Evolutionary conservation across 2,329 filamentous ascomycete genomes (phyloP).

Genomic region (Scedosporium minutisporum): DNA sequence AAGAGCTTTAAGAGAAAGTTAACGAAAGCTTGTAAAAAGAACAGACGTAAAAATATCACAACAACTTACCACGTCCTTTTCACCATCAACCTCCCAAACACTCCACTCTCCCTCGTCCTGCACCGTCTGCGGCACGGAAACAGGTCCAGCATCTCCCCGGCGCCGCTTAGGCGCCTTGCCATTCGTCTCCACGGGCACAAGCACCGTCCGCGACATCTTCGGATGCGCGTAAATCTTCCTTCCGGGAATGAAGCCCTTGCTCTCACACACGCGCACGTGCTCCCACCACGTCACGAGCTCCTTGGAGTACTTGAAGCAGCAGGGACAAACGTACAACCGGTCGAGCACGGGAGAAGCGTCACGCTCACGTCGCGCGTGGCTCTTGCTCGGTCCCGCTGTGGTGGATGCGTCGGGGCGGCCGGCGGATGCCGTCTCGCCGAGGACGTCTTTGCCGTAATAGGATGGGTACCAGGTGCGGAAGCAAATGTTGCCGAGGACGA

Average conservation of each 20-base stretch:
- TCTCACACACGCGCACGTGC: slow-evolving; percentile 49
- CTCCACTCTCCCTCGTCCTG: slow-evolving; percentile 64
- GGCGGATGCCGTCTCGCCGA: slow-evolving; percentile 35
- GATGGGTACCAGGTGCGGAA: slow-evolving; percentile 92
- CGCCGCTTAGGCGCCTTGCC: slow-evolving; percentile 23
- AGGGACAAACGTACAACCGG: slow-evolving; percentile 75
- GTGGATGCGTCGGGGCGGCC: slow-evolving; percentile 15
- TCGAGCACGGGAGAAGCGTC: slow-evolving; percentile 41
- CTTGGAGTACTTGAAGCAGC: slow-evolving; percentile 86
- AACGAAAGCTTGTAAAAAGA: background rate
- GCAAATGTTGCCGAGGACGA: slow-evolving; percentile 72
- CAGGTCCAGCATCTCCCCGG: slow-evolving; percentile 17
- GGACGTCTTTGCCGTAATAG: slow-evolving; percentile 68
- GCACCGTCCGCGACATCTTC: background rate
- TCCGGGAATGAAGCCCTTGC: slow-evolving; percentile 48
- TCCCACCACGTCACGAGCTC: slow-evolving; percentile 49
- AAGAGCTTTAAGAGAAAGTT: slow-evolving; percentile 51
- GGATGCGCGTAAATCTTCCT: slow-evolving; percentile 63
- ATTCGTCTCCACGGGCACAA: background rate
- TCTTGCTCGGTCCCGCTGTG: slow-evolving; percentile 4
- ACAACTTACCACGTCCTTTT: slow-evolving; percentile 58
- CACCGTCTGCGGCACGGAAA: slow-evolving; percentile 13
- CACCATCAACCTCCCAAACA: slow-evolving; percentile 88
- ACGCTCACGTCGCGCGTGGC: slow-evolving; percentile 14
- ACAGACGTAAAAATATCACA: background rate